Conservation (phyloP, 2,329 filamentous ascomycete genomes). For the Diaporthe australafricana region DNA sequence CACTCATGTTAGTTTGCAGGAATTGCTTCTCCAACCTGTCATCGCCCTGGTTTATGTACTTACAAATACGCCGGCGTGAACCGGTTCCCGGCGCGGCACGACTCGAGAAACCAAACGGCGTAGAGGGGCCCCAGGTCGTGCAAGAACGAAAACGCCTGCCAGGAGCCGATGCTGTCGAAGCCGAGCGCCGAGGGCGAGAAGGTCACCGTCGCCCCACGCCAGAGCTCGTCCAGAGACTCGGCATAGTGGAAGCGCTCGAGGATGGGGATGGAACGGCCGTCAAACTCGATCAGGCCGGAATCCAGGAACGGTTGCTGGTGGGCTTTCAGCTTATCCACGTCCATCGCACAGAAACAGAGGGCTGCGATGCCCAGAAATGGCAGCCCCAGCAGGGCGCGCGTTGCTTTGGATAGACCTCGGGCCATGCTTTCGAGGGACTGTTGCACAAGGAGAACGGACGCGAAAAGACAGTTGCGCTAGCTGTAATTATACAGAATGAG, state of each 20-base stretch:
- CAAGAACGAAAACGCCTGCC: constrained; percentile 1
- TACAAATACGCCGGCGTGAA: background rate
- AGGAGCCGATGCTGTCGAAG: background rate
- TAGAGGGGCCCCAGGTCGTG: background rate
- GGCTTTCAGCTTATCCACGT: background rate
- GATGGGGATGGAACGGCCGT: background rate
- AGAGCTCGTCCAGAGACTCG: background rate
- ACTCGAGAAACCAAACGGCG: background rate
- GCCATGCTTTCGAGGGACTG: background rate
- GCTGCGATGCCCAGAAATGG: background rate
- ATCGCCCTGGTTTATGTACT: background rate
- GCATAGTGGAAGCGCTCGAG: background rate
- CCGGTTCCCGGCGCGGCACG: background rate
- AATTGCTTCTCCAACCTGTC: background rate
- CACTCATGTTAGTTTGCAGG: background rate
- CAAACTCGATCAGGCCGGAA: background rate
- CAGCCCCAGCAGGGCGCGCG: background rate
- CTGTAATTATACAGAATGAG: too few species aligned
- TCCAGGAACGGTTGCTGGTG: background rate
- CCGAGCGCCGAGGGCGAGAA: background rate
- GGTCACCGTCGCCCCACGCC: background rate
- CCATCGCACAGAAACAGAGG: background rate
- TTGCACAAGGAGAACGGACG: too few species aligned
- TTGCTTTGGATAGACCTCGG: background rate
- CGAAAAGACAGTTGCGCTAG: too few species aligned